These are phyloP conservation scores for Tylopilus intermedius DNA, from an alignment of 768 basidiomycete species.

Conservation along the genomic window DNA sequence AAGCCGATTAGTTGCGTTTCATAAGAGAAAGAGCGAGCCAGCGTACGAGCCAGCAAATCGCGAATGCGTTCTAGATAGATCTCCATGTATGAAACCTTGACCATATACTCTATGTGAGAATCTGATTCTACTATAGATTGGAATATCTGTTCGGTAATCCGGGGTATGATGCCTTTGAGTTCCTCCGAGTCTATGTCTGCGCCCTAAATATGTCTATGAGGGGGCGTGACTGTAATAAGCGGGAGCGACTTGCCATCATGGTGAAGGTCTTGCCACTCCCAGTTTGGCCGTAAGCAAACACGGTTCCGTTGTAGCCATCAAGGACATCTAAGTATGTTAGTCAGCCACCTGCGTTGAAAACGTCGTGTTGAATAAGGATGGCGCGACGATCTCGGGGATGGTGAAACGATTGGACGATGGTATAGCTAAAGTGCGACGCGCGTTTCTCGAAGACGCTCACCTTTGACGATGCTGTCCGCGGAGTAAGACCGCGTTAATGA, in stretches of 20 bases:
- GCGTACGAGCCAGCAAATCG: constrained; percentile 90
- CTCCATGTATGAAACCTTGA: constrained; percentile 99
- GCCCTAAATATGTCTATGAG: constrained; percentile 50
- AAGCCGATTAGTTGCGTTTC: constrained; percentile 3
- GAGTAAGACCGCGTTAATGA: constrained; percentile 16
- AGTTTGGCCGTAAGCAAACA: constrained; percentile 97
- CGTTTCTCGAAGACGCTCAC: constrained; percentile 36
- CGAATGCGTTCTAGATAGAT: constrained; percentile 96
- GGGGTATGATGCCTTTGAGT: constrained; percentile 92
- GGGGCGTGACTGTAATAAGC: constrained; percentile 2
- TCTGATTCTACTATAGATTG: constrained; percentile 96
- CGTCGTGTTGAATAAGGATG: not conserved
- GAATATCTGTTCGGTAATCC: constrained; percentile 99
- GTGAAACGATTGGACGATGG: not conserved
- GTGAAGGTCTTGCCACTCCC: constrained; percentile 97
- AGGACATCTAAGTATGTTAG: constrained; percentile 70
- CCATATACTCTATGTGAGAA: constrained; percentile 92
- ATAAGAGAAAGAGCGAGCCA: not conserved
- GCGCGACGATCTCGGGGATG: constrained; percentile 3
- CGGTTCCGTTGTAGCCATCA: constrained; percentile 97
- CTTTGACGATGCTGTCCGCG: constrained; percentile 75
- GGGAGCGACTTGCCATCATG: constrained; percentile 75
- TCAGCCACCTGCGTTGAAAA: constrained; percentile 16
- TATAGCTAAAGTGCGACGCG: not conserved
- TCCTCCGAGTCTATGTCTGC: constrained; percentile 95